Evolutionary conservation across 2,329 filamentous ascomycete genomes (phyloP), one percentile per base, ranked within the genome.

Genomic region (Fusarium compactum): DNA sequence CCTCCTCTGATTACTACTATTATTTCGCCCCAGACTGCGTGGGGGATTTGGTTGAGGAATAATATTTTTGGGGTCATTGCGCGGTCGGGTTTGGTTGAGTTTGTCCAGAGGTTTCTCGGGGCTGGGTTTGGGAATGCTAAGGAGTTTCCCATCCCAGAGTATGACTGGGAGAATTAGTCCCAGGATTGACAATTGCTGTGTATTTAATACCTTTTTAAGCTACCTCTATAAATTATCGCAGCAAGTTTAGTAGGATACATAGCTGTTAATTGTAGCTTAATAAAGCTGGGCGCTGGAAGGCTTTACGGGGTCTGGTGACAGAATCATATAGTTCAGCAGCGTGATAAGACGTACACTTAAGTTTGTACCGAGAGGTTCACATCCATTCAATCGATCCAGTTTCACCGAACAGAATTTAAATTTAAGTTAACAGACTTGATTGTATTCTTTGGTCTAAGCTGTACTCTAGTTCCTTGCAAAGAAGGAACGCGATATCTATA

Each of bases 31-130:
- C 82, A 84, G 73, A 83, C 81, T 10, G 75, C 73, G 9, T 83
- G 80, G 81, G 83, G 81, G 0, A 75, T 85, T 20, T 81, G 82
- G 81, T 4, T 85, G 25, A 76, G 84, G 27, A 85, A 86, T 50
- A 62, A 61, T 2, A 62, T 83, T 1, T 81, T 86, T 54, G 74
- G 76, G 6, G 74, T 85, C 8, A 62, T 85, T 16, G 73, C 76
- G 30, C 82, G 81, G 80, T 78, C 70, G 3, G 72, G 77, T 4
- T 63, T 83, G 25, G 27, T 69, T 76, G 46, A 75, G 73, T 18
- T 77, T 78, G 44, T 34, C 3, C 70, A 71, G 20, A 46, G n/a
- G 6, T 64, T 53, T 6, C 78, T 82, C 71, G 77, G 69, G 14
- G 55, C 67, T 24, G 60, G 56, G 1, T 74, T 76, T 50, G 60